phyloP scores from a whole-genome alignment of 2,329 filamentous ascomycete species.

The Colletotrichum spinosum region DNA sequence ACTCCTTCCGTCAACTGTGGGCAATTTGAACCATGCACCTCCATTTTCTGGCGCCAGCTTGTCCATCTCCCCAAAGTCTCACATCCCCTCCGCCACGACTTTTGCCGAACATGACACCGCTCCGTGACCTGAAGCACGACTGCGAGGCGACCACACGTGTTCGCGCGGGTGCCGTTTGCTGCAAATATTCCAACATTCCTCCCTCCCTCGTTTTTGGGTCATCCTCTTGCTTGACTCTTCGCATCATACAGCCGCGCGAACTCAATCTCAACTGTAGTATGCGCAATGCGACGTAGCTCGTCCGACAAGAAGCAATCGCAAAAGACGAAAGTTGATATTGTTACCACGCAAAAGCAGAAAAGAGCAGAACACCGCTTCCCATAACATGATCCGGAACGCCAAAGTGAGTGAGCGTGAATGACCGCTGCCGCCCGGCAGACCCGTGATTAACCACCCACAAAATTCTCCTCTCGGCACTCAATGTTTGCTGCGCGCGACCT shows the following conservation, averaged over 20 bases:
- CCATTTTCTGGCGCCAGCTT: slow-evolving; percentile 1
- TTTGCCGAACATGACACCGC: not conserved
- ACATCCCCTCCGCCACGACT: not conserved
- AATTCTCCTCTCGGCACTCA: not conserved
- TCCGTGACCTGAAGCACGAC: slow-evolving; percentile 2
- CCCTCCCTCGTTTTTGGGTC: slow-evolving; percentile 24
- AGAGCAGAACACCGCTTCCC: slow-evolving; percentile 35
- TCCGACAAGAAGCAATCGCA: slow-evolving; percentile 10
- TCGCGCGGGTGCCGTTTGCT: not conserved
- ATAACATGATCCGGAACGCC: slow-evolving; percentile 35
- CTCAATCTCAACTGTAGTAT: slow-evolving; percentile 26
- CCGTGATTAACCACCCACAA: slow-evolving; percentile 24
- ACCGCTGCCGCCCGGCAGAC: slow-evolving; percentile 28
- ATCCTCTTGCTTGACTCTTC: slow-evolving; percentile 8
- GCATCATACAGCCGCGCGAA: slow-evolving; percentile 37
- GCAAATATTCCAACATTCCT: slow-evolving; percentile 25
- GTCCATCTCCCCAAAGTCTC: not conserved
- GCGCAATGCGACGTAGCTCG: slow-evolving; percentile 13
- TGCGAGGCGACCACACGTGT: too few species aligned
- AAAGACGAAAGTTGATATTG: slow-evolving; percentile 3
- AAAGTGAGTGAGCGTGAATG: slow-evolving; percentile 36
- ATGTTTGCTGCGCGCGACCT: too few species aligned
- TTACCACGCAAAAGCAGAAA: slow-evolving; percentile 20
- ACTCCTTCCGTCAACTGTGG: slow-evolving; percentile 20
- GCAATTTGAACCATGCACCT: slow-evolving; percentile 35